These are phyloP conservation scores for Nakaseomyces nivariensis DNA, from an alignment of 1,139 yeast genomes.

Conservation along the genomic window DNA sequence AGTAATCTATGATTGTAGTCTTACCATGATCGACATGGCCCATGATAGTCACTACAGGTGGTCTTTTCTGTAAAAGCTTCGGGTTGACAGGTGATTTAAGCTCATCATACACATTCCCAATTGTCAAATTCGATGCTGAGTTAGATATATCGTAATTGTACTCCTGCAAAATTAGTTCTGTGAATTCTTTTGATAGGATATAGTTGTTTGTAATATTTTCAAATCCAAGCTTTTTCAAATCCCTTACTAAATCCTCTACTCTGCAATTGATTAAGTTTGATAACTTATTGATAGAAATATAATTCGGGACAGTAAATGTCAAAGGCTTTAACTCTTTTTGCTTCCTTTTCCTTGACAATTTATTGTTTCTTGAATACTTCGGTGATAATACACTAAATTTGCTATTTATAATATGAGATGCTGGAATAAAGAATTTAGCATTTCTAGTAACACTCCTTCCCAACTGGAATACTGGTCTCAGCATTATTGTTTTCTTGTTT, in stretches of 20 bases:
- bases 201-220: slow-evolving; percentile 66
- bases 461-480: neutral
- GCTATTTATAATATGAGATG: neutral
- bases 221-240: slow-evolving; percentile 62
- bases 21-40: slow-evolving; percentile 99
- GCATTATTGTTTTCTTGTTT: neutral
- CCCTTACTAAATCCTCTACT: slow-evolving; percentile 47
- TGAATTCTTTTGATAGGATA: slow-evolving; percentile 78
- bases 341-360: slow-evolving; percentile 9
- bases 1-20: slow-evolving; percentile 80
- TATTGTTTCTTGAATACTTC: slow-evolving; percentile 9
- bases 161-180: slow-evolving; percentile 80
- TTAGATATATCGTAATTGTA: slow-evolving; percentile 55
- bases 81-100: slow-evolving; percentile 35
- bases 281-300: slow-evolving; percentile 63
- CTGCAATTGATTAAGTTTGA: slow-evolving; percentile 63
- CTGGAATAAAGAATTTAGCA: neutral
- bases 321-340: slow-evolving; percentile 27
- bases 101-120: slow-evolving; percentile 44
- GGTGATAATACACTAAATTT: slow-evolving; percentile 8
- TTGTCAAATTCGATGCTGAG: slow-evolving; percentile 30
- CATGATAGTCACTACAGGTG: slow-evolving; percentile 96
- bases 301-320: slow-evolving; percentile 50
- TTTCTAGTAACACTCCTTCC: neutral
- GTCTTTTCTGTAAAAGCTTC: slow-evolving; percentile 48